A percentile compares a stretch with the other conserved stretches of the same genome.
These are phyloP conservation scores for Ustilago curta DNA, from an alignment of 1,284 basidiomycete genomes.

Conservation along the genomic window DNA sequence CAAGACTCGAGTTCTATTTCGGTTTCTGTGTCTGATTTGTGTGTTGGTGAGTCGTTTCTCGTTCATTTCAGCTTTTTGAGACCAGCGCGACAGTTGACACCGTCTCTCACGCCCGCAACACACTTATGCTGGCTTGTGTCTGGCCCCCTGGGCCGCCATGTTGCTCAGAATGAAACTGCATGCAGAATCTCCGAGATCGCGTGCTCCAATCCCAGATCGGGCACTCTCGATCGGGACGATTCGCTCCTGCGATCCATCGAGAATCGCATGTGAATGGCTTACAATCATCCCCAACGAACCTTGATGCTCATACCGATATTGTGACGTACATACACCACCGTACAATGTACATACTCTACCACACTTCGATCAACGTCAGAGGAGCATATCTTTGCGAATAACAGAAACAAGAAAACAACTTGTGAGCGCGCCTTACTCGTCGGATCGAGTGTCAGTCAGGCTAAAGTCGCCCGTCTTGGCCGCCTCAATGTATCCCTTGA, in stretches of 20 bases:
- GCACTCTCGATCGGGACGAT: too few relatives aligned
- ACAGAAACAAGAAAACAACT: background rate
- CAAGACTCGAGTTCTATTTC: too few relatives aligned
- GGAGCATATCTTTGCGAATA: slow-evolving; percentile 8
- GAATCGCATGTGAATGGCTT: too few relatives aligned
- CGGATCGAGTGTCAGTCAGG: slow-evolving; percentile 58
- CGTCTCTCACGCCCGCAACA: background rate
- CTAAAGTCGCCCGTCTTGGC: slow-evolving; percentile 61
- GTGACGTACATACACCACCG: too few relatives aligned
- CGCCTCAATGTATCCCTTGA: slow-evolving; percentile 65
- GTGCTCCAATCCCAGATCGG: background rate
- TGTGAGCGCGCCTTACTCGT: slow-evolving; percentile 36
- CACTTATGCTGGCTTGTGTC: too few relatives aligned
- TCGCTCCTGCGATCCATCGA: too few relatives aligned
- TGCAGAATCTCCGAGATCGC: too few relatives aligned
- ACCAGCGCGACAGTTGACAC: background rate
- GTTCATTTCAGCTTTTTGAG: background rate
- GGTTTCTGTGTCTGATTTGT: background rate
- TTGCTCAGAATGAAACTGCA: too few relatives aligned
- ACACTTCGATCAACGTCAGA: slow-evolving; percentile 1
- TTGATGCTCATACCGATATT: too few relatives aligned
- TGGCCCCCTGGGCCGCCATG: too few relatives aligned
- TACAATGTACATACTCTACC: too few relatives aligned
- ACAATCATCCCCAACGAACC: too few relatives aligned
- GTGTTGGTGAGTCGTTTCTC: background rate